These are phyloP conservation scores for Drechslerella stenobrocha DNA, from an alignment of 2,329 filamentous ascomycete genomes.

Conservation along the genomic window DNA sequence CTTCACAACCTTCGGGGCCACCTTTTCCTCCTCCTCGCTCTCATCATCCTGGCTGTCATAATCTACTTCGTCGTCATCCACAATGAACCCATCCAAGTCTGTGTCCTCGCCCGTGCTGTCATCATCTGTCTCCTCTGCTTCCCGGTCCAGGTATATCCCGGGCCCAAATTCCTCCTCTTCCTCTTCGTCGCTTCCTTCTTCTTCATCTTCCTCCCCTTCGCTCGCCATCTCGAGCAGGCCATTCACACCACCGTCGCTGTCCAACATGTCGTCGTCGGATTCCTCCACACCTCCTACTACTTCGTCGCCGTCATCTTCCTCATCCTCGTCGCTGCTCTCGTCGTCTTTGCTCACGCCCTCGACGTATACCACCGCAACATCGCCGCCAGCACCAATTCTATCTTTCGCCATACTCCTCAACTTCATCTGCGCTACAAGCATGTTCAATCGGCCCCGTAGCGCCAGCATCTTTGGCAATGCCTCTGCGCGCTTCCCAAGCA, in stretches of 20 bases:
- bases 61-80: constrained; percentile 58
- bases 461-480: constrained; percentile 80
- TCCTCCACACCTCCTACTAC: constrained; percentile 57
- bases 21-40: constrained; percentile 58
- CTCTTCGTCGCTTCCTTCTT: constrained; percentile 57
- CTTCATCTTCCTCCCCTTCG: constrained; percentile 65
- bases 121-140: constrained; percentile 55
- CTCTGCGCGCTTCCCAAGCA: constrained; percentile 81
- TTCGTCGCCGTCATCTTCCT: constrained; percentile 53
- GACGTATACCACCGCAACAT: constrained; percentile 66
- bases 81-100: constrained; percentile 58
- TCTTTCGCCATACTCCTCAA: constrained; percentile 71
- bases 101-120: constrained; percentile 55
- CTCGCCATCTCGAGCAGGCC: constrained; percentile 59
- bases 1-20: constrained; percentile 57
- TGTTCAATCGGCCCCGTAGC: constrained; percentile 91
- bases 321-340: constrained; percentile 56
- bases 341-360: constrained; percentile 63
- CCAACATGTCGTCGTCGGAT: constrained; percentile 58
- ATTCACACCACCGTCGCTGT: constrained; percentile 62
- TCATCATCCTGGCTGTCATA: constrained; percentile 56
- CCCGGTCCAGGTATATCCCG: constrained; percentile 53
- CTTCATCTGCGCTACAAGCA: constrained; percentile 87
- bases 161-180: constrained; percentile 57
- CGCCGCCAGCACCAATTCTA: constrained; percentile 56